Evolutionary conservation across 1,139 yeast species (phyloP).

Genomic region (Yamadazyma triangularis): DNA sequence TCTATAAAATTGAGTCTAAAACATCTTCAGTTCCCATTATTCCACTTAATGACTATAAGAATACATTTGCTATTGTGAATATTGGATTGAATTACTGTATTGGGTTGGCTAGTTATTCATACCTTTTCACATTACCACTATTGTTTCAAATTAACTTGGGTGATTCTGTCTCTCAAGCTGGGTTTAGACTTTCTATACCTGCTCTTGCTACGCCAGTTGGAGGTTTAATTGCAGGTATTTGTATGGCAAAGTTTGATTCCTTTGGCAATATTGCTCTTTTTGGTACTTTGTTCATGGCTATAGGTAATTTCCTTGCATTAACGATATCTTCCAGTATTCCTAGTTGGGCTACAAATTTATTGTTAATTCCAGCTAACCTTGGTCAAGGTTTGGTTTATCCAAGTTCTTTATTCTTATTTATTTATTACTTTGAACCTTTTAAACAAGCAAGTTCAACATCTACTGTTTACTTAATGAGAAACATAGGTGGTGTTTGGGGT

Average conservation of each 20-base stretch:
- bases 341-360: slow-evolving; percentile 19
- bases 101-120: slow-evolving; percentile 36
- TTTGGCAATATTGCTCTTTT: slow-evolving; percentile 18
- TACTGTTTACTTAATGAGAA: slow-evolving; percentile 32
- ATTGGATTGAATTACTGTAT: slow-evolving; percentile 27
- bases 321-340: slow-evolving; percentile 18
- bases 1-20: slow-evolving; percentile 17
- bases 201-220: no score
- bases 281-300: slow-evolving; percentile 27
- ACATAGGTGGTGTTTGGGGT: slow-evolving; percentile 40
- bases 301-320: slow-evolving; percentile 29
- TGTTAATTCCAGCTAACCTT: slow-evolving; percentile 31
- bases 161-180: slow-evolving; percentile 24
- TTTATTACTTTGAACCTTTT: slow-evolving; percentile 25
- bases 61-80: slow-evolving; percentile 19
- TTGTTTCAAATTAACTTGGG: slow-evolving; percentile 31
- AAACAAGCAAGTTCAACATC: slow-evolving; percentile 36
- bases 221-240: slow-evolving; percentile 25
- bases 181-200: slow-evolving; percentile 32
- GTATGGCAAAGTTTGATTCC: slow-evolving; percentile 22
- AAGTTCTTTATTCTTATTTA: slow-evolving; percentile 31
- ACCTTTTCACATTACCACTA: slow-evolving; percentile 34
- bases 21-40: slow-evolving; percentile 32
- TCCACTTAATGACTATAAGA: slow-evolving; percentile 25
- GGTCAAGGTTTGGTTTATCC: slow-evolving; percentile 41